Evolutionary conservation across 805 yeast genomes (phyloP).

Genomic region (Yamadazyma scolyti): DNA sequence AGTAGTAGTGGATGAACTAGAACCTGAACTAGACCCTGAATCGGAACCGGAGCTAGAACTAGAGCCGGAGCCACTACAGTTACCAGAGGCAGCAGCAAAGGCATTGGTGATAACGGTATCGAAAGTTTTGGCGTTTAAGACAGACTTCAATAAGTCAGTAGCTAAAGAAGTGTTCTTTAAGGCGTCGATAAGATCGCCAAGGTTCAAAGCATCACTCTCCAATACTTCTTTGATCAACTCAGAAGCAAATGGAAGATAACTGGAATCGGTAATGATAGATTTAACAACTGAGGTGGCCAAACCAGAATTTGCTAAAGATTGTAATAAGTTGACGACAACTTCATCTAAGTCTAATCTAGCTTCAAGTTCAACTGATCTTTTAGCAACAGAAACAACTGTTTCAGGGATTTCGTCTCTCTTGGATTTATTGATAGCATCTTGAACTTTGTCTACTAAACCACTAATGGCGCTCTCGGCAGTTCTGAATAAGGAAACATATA

Average conservation of each 20-base stretch:
- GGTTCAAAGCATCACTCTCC: slow-evolving; percentile 22
- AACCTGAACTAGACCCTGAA: slow-evolving; percentile 5
- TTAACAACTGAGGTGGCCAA: slow-evolving; percentile 37
- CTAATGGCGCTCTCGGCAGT: slow-evolving; percentile 24
- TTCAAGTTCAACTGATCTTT: slow-evolving; percentile 4
- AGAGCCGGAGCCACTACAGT: slow-evolving; percentile 15
- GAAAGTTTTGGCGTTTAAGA: slow-evolving; percentile 30
- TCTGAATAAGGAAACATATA: slow-evolving; percentile 31
- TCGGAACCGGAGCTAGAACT: slow-evolving; percentile 10
- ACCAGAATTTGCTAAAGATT: slow-evolving; percentile 41
- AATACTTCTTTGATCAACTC: slow-evolving; percentile 30
- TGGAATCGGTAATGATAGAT: slow-evolving; percentile 34
- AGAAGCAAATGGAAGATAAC: slow-evolving; percentile 33
- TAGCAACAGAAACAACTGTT: background rate
- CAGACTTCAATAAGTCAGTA: slow-evolving; percentile 27
- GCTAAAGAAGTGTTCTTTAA: slow-evolving; percentile 30
- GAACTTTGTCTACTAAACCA: slow-evolving; percentile 23
- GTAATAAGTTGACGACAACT: slow-evolving; percentile 32
- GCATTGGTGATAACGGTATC: slow-evolving; percentile 32
- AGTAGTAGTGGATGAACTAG: slow-evolving; percentile 5
- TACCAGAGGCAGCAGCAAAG: slow-evolving; percentile 35
- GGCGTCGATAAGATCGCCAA: slow-evolving; percentile 27
- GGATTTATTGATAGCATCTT: slow-evolving; percentile 16
- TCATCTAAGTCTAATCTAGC: slow-evolving; percentile 15
- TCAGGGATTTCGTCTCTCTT: slow-evolving; percentile 15